phyloP scores from a whole-genome alignment of 2,329 filamentous ascomycete genomes.

The Pseudogymnoascus sp. region DNA sequence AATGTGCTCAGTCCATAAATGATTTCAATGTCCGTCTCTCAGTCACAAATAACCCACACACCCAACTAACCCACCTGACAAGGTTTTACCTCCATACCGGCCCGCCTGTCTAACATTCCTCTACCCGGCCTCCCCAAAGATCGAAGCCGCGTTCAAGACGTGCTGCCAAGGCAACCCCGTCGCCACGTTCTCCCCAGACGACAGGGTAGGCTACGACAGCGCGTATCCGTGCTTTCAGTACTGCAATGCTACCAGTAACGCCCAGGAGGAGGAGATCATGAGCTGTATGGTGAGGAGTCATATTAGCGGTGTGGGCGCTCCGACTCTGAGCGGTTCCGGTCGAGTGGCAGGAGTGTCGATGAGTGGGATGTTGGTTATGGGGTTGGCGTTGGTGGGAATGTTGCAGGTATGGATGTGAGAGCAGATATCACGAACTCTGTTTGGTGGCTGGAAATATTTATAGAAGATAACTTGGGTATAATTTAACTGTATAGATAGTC shows the following conservation, averaged over 20 bases:
- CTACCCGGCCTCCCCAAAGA: too few relatives aligned
- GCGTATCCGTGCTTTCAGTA: neutral
- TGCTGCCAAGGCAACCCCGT: too few relatives aligned
- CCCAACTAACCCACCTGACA: too few relatives aligned
- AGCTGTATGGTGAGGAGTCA: neutral
- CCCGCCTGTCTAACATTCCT: too few relatives aligned
- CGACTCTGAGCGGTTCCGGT: neutral
- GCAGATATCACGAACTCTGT: neutral
- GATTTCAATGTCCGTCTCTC: too few relatives aligned
- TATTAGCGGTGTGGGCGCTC: neutral
- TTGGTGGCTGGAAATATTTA: neutral
- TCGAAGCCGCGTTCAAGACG: too few relatives aligned
- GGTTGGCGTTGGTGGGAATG: neutral
- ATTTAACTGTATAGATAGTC: neutral
- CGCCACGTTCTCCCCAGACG: neutral
- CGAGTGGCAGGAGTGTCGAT: neutral
- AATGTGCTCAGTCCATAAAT: neutral
- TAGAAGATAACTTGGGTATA: neutral
- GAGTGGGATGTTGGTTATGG: neutral
- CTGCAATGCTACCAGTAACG: neutral
- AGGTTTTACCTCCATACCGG: too few relatives aligned
- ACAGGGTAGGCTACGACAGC: neutral
- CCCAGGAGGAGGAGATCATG: neutral
- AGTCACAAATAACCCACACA: too few relatives aligned
- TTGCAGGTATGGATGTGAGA: neutral